Conservation (phyloP, 2,329 filamentous ascomycete species). For the Aspergillus sp. region DNA sequence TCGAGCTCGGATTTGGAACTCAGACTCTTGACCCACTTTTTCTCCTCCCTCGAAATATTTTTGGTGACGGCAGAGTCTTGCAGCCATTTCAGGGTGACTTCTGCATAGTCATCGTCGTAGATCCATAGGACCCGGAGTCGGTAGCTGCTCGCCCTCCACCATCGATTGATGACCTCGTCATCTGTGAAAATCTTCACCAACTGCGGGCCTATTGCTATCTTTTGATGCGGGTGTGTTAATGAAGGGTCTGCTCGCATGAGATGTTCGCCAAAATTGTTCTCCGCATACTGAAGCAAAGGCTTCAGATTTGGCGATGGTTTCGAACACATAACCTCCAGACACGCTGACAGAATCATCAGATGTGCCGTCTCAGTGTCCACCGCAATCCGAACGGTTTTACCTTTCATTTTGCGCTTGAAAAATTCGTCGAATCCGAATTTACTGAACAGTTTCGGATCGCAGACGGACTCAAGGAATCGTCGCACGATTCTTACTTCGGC, state of each 20-base stretch:
- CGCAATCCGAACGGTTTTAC: slow-evolving; percentile 19
- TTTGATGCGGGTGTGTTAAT: slow-evolving; percentile 21
- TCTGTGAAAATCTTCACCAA: slow-evolving; percentile 25
- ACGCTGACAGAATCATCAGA: slow-evolving; percentile 11
- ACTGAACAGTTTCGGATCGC: slow-evolving; percentile 25
- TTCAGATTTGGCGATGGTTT: neutral
- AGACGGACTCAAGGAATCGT: slow-evolving; percentile 28
- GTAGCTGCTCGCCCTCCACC: slow-evolving; percentile 18
- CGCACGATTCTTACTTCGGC: slow-evolving; percentile 27
- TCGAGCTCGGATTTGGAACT: too few species aligned
- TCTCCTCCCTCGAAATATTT: too few species aligned
- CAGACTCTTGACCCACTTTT: too few species aligned
- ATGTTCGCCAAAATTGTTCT: slow-evolving; percentile 12
- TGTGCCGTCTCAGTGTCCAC: slow-evolving; percentile 19
- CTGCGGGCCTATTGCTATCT: slow-evolving; percentile 23
- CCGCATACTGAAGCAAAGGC: slow-evolving; percentile 11
- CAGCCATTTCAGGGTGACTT: too few species aligned
- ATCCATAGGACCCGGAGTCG: too few species aligned
- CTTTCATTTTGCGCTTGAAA: slow-evolving; percentile 25
- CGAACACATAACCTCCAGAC: slow-evolving; percentile 16
- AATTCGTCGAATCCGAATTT: slow-evolving; percentile 32
- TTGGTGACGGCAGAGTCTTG: too few species aligned
- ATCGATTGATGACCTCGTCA: slow-evolving; percentile 19
- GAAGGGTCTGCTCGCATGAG: slow-evolving; percentile 21
- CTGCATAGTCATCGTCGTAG: too few species aligned